Conservation (phyloP, 2,329 filamentous ascomycete species). For the Emericellopsis cladophorae region DNA sequence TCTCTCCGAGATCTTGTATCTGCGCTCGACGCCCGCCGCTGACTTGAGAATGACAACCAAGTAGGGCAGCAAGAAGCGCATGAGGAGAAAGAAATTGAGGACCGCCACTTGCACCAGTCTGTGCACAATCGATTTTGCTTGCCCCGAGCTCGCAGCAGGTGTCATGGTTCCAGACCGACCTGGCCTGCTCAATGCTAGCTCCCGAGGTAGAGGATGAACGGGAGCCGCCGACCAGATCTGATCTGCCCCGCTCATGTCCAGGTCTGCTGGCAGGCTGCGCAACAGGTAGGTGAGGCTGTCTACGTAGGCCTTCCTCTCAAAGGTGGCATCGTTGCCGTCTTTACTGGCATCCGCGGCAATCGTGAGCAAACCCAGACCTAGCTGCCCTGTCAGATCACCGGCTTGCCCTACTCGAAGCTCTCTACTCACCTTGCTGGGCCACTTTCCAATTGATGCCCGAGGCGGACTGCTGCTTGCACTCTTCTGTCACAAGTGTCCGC, state of each 20-base stretch:
- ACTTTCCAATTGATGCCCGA: conserved; percentile 19
- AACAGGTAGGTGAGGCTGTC: conserved; percentile 52
- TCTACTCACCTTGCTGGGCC: conserved; percentile 16
- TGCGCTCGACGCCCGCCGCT: conserved; percentile 50
- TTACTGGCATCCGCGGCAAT: conserved; percentile 14
- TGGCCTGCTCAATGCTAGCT: neutral
- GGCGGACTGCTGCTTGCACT: conserved; percentile 11
- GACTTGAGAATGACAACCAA: conserved; percentile 37
- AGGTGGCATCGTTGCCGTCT: conserved; percentile 10
- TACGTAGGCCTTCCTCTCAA: conserved; percentile 48
- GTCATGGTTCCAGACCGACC: neutral
- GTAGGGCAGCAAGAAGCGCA: conserved; percentile 51
- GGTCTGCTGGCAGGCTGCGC: conserved; percentile 44
- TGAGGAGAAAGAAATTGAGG: conserved; percentile 43
- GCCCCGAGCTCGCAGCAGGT: neutral
- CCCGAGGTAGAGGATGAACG: conserved; percentile 4
- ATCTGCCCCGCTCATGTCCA: conserved; percentile 39
- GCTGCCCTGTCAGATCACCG: neutral
- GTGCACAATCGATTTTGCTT: conserved; percentile 39
- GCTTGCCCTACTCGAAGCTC: neutral
- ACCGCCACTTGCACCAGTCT: conserved; percentile 42
- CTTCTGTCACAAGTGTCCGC: conserved; percentile 1
- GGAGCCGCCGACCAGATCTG: conserved; percentile 16
- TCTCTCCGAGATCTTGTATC: conserved; percentile 57
- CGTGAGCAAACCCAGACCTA: conserved; percentile 13